Percentiles rank a stretch among this genome's conserved stretches.
phyloP scores from a whole-genome alignment of 2,329 filamentous ascomycete species.

The Cadophora sp. region DNA sequence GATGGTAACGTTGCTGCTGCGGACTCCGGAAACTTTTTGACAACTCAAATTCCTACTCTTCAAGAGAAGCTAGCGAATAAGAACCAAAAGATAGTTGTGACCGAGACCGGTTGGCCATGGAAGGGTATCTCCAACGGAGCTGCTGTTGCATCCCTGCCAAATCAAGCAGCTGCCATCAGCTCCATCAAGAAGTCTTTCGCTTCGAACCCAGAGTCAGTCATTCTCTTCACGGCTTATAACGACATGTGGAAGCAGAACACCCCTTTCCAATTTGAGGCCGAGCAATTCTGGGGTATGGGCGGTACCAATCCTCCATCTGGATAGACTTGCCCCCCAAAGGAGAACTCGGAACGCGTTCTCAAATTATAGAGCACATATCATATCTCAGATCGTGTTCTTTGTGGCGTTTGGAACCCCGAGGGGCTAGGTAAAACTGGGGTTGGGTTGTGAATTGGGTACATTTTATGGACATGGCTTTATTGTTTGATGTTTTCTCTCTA shows the following conservation, averaged over 20 bases:
- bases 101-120: slow-evolving; percentile 86
- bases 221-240: slow-evolving; percentile 83
- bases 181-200: slow-evolving; percentile 68
- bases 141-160: slow-evolving; percentile 71
- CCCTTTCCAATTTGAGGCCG: slow-evolving; percentile 68
- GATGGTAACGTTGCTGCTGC: slow-evolving; percentile 65
- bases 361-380: background rate
- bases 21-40: slow-evolving; percentile 71
- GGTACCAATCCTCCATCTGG: slow-evolving; percentile 39
- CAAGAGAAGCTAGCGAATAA: slow-evolving; percentile 49
- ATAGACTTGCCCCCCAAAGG: slow-evolving; percentile 20
- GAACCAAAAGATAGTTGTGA: slow-evolving; percentile 71
- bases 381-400: background rate
- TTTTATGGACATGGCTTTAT: slow-evolving; percentile 26
- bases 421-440: slow-evolving; percentile 6
- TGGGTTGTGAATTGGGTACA: slow-evolving; percentile 24
- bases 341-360: background rate
- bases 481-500: slow-evolving; percentile 29
- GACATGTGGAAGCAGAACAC: slow-evolving; percentile 77
- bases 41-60: slow-evolving; percentile 57
- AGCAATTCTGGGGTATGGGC: slow-evolving; percentile 79
- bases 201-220: slow-evolving; percentile 56
- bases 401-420: slow-evolving; percentile 23
- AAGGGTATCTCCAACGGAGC: slow-evolving; percentile 67
- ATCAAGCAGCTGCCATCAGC: slow-evolving; percentile 70